Evolutionary conservation across 768 basidiomycete species (phyloP).

Genomic region (Mycena pura): DNA sequence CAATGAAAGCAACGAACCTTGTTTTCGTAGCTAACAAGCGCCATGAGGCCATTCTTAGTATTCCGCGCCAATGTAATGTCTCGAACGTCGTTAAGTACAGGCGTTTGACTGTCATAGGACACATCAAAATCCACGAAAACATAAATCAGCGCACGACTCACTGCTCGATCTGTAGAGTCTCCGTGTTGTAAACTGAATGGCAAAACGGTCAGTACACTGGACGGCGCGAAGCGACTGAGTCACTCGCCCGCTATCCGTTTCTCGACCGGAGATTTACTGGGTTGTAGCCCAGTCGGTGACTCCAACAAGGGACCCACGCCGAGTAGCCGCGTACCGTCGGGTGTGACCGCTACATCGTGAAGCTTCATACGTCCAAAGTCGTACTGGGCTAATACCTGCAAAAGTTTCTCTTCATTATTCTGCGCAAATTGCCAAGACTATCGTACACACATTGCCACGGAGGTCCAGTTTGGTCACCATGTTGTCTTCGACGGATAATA

Average conservation of each 20-base stretch:
- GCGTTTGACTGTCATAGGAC: conserved; percentile 59
- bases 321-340: conserved; percentile 67
- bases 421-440: no score
- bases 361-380: conserved; percentile 67
- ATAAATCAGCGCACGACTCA: conserved; percentile 35
- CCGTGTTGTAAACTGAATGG: conserved; percentile 67
- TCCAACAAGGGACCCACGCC: conserved; percentile 72
- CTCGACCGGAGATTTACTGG: conserved; percentile 72
- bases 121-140: conserved; percentile 8
- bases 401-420: no score
- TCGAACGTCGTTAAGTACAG: conserved; percentile 74
- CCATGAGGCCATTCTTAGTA: conserved; percentile 55
- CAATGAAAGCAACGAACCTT: conserved; percentile 48
- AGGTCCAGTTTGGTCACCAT: conserved; percentile 67
- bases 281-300: conserved; percentile 67
- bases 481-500: conserved; percentile 74
- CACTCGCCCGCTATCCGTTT: conserved; percentile 75
- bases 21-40: conserved; percentile 76
- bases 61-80: conserved; percentile 70
- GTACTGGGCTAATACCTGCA: conserved; percentile 61
- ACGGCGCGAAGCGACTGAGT: neutral
- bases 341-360: conserved; percentile 75
- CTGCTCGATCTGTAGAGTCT: conserved; percentile 72
- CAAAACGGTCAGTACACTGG: neutral
- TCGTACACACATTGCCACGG: conserved; percentile 55